These are phyloP conservation scores for Pleurotus citrinopileatus DNA, from an alignment of 768 basidiomycete genomes.

Conservation along the genomic window DNA sequence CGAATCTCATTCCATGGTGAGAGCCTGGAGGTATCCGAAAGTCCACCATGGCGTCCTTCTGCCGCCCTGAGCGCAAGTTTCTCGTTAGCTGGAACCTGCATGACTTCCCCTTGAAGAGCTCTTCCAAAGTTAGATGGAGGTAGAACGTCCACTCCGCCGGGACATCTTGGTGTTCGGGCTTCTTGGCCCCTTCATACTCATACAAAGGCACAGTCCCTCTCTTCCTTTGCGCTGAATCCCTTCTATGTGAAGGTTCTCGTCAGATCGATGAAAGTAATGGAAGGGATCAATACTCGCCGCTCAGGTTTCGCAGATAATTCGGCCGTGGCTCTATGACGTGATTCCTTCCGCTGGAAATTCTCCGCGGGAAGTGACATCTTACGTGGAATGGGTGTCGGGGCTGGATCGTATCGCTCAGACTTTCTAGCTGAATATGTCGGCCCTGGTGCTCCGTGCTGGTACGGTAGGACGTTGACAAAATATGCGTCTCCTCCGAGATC, in stretches of 20 bases:
- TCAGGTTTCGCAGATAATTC: not conserved
- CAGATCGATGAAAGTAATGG: not conserved
- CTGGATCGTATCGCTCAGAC: conserved; percentile 9
- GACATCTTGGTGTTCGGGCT: conserved; percentile 31
- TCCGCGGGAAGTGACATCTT: not conserved
- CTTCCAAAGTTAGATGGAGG: conserved; percentile 57
- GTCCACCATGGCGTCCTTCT: conserved; percentile 54
- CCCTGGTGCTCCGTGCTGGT: not conserved
- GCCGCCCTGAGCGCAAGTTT: conserved; percentile 43
- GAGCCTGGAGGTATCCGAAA: conserved; percentile 62
- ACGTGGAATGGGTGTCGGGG: conserved; percentile 5
- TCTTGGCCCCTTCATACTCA: conserved; percentile 15
- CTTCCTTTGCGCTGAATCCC: not conserved
- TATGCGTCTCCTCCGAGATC: conserved; percentile 3
- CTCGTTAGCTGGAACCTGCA: conserved; percentile 62
- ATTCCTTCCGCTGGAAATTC: not conserved
- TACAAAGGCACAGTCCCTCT: conserved; percentile 9
- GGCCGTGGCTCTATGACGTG: not conserved
- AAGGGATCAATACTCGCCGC: not conserved
- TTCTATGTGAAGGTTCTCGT: not conserved
- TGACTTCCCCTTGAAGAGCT: conserved; percentile 53
- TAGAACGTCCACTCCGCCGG: conserved; percentile 69
- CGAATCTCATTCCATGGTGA: conserved; percentile 55
- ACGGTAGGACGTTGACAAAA: not conserved
- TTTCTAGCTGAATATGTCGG: not conserved